phyloP scores from a whole-genome alignment of 2,329 filamentous ascomycete genomes.

The Hymenoscyphus fraxineus region DNA sequence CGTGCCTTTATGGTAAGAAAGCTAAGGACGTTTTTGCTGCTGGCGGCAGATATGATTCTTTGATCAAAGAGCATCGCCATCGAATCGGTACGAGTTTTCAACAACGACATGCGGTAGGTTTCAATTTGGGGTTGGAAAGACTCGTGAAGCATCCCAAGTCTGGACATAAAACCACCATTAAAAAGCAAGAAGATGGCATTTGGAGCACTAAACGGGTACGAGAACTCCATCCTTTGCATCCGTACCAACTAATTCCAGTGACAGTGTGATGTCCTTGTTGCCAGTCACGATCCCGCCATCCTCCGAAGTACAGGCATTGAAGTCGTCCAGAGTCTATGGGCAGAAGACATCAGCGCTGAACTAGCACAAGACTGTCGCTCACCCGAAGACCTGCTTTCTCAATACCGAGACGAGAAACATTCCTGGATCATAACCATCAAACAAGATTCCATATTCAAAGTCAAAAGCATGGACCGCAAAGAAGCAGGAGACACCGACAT shows the following conservation, averaged over 20 bases:
- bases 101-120: constrained; percentile 81
- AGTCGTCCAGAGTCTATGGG: constrained; percentile 75
- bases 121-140: constrained; percentile 85
- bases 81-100: constrained; percentile 59
- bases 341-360: constrained; percentile 81
- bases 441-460: constrained; percentile 69
- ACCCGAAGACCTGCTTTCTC: constrained; percentile 72
- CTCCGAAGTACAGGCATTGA: constrained; percentile 74
- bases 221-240: constrained; percentile 27
- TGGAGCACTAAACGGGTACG: constrained; percentile 63
- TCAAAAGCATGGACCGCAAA: constrained; percentile 73
- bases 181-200: constrained; percentile 60
- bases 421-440: constrained; percentile 90
- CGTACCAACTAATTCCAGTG: constrained; percentile 14
- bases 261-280: constrained; percentile 83
- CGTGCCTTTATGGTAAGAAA: constrained; percentile 83
- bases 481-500: constrained; percentile 75
- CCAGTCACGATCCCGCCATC: constrained; percentile 76
- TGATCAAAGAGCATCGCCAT: constrained; percentile 80
- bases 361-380: constrained; percentile 75
- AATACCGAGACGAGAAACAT: constrained; percentile 73
- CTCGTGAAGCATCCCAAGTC: constrained; percentile 49
- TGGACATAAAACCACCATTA: constrained; percentile 61
- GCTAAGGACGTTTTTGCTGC: constrained; percentile 84
- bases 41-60: constrained; percentile 85